These are phyloP conservation scores for Daldinia eschscholtzii DNA, from an alignment of 2,329 filamentous ascomycete genomes.

Conservation along the genomic window DNA sequence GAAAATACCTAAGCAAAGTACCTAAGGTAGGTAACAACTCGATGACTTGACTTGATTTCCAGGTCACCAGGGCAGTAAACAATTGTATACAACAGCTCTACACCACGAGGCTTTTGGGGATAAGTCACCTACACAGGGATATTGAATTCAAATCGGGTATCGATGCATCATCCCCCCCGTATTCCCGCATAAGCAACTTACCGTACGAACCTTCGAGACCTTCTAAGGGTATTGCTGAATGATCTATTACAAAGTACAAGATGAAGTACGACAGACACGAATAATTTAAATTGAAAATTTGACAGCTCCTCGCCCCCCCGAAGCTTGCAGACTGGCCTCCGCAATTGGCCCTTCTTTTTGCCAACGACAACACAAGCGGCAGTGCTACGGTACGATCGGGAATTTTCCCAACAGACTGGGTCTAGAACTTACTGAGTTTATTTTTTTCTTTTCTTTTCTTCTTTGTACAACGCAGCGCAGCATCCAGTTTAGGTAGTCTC, in stretches of 20 bases:
- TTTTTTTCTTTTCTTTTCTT: background rate
- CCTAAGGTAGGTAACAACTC: background rate
- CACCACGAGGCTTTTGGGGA: background rate
- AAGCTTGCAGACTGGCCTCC: background rate
- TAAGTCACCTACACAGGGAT: background rate
- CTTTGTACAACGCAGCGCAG: slow-evolving; percentile 1
- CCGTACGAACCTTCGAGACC: too few species aligned
- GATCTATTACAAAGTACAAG: background rate
- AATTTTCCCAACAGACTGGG: background rate
- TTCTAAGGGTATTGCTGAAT: too few species aligned
- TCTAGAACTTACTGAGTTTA: too few species aligned
- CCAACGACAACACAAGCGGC: too few species aligned
- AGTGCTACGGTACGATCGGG: background rate
- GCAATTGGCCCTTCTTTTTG: background rate
- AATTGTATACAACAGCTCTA: background rate
- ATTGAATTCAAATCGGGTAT: background rate
- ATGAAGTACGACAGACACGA: background rate
- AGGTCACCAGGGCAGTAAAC: background rate
- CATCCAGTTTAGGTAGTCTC: background rate
- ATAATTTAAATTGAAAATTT: background rate
- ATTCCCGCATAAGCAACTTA: too few species aligned
- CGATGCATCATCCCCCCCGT: background rate
- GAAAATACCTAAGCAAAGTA: background rate
- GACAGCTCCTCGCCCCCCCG: background rate
- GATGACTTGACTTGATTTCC: background rate